phyloP scores from a whole-genome alignment of 192 early-diverging fungal genomes.

The Rhizophagus prolifer region DNA sequence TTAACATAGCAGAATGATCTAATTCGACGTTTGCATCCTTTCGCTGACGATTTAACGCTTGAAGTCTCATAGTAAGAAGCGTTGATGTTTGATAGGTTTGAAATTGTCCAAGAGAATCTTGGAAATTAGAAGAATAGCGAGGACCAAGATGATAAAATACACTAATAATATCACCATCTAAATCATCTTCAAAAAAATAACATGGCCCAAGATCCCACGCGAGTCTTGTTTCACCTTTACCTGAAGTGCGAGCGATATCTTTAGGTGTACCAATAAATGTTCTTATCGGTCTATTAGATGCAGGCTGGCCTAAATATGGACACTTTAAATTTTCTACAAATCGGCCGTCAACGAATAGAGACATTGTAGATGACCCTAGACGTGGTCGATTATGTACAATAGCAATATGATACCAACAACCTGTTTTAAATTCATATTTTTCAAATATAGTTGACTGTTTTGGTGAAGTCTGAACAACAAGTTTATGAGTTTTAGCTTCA shows the following conservation, averaged over 20 bases:
- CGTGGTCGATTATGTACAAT: constrained; percentile 63
- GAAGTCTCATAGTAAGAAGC: constrained; percentile 48
- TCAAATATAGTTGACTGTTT: constrained; percentile 51
- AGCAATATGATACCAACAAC: constrained; percentile 67
- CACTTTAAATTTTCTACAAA: constrained; percentile 56
- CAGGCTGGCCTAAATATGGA: constrained; percentile 49
- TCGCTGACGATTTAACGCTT: constrained; percentile 39
- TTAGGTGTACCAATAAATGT: constrained; percentile 16
- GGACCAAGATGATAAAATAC: constrained; percentile 64
- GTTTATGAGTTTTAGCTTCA: constrained; percentile 46
- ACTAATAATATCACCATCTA: constrained; percentile 61
- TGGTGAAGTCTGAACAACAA: constrained; percentile 45
- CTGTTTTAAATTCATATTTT: constrained; percentile 51
- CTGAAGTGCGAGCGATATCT: constrained; percentile 9
- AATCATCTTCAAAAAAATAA: constrained; percentile 60
- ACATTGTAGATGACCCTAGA: constrained; percentile 49
- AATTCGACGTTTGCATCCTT: constrained; percentile 32
- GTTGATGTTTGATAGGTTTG: constrained; percentile 67
- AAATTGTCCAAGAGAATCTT: constrained; percentile 64
- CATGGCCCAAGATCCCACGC: constrained; percentile 66
- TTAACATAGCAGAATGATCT: constrained; percentile 52
- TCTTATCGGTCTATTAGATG: constrained; percentile 30
- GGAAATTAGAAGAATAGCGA: constrained; percentile 63
- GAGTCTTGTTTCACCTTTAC: constrained; percentile 35
- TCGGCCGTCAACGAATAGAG: constrained; percentile 63